Conservation (phyloP, 1,284 basidiomycete species). For the Phlebopus sp. region DNA sequence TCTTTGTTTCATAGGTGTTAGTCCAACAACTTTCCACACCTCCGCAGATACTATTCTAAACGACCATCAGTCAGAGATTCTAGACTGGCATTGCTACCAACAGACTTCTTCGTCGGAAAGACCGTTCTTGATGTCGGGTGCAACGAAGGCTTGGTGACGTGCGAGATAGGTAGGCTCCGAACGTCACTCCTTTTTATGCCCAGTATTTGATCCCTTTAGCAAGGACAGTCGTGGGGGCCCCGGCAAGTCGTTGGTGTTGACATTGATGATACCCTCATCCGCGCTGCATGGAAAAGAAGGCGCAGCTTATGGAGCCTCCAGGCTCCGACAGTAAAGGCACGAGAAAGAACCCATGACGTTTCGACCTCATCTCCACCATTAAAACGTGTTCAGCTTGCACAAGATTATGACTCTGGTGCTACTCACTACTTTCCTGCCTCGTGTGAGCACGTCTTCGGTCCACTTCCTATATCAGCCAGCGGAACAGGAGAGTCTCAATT, state of each 20-base stretch:
- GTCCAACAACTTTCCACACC: not conserved
- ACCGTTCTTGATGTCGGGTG: slow-evolving; percentile 78
- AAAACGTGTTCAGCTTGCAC: slow-evolving; percentile 16
- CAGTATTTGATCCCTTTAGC: slow-evolving; percentile 7
- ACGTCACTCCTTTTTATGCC: not conserved
- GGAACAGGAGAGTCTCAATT: slow-evolving; percentile 37
- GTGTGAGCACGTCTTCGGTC: slow-evolving; percentile 69
- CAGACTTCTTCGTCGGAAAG: slow-evolving; percentile 48
- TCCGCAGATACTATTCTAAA: slow-evolving; percentile 67
- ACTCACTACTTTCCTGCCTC: slow-evolving; percentile 66
- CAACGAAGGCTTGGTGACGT: slow-evolving; percentile 80
- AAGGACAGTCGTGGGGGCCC: slow-evolving; percentile 64
- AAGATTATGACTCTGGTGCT: not conserved
- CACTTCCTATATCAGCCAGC: slow-evolving; percentile 56
- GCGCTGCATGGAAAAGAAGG: slow-evolving; percentile 67
- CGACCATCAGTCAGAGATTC: slow-evolving; percentile 57
- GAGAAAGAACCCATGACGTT: not conserved
- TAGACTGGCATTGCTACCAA: slow-evolving; percentile 58
- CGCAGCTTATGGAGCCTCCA: slow-evolving; percentile 69
- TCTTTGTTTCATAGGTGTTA: too few relatives aligned
- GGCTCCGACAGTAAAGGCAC: slow-evolving; percentile 31
- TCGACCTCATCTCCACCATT: not conserved
- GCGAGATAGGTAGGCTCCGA: slow-evolving; percentile 64
- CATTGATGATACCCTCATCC: slow-evolving; percentile 70
- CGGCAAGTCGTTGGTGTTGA: slow-evolving; percentile 73